These are phyloP conservation scores for Stromatinia cepivora DNA, from an alignment of 2,329 filamentous ascomycete genomes.

Conservation along the genomic window DNA sequence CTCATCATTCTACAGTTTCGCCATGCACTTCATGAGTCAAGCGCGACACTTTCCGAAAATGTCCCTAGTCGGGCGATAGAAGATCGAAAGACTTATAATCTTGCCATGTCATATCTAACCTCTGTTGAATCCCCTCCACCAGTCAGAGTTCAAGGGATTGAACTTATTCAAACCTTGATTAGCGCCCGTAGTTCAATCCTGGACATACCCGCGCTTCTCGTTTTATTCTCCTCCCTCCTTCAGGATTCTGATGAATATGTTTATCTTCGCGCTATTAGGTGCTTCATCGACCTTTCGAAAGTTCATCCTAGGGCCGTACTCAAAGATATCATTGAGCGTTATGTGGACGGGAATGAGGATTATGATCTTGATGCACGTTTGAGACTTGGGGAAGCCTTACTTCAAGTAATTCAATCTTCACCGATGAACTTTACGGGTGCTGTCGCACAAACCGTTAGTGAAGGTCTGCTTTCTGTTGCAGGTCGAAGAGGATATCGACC, in stretches of 20 bases:
- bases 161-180: slow-evolving; percentile 60
- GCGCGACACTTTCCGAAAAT: slow-evolving; percentile 28
- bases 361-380: slow-evolving; percentile 62
- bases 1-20: slow-evolving; percentile 56
- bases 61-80: slow-evolving; percentile 51
- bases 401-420: slow-evolving; percentile 63
- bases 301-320: slow-evolving; percentile 63
- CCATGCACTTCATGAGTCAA: slow-evolving; percentile 51
- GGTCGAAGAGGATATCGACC: slow-evolving; percentile 62
- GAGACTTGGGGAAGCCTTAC: slow-evolving; percentile 66
- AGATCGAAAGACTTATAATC: slow-evolving; percentile 60
- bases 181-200: slow-evolving; percentile 55
- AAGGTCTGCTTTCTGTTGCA: slow-evolving; percentile 63
- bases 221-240: slow-evolving; percentile 64
- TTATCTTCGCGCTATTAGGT: slow-evolving; percentile 65
- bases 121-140: slow-evolving; percentile 62
- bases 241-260: slow-evolving; percentile 70
- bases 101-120: slow-evolving; percentile 65
- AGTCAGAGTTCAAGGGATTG: slow-evolving; percentile 65
- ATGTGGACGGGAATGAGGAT: slow-evolving; percentile 63
- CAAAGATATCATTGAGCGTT: slow-evolving; percentile 64
- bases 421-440: slow-evolving; percentile 57
- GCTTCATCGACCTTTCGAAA: slow-evolving; percentile 59
- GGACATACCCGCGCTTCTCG: slow-evolving; percentile 64
- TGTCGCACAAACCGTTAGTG: slow-evolving; percentile 52